Evolutionary conservation across 2,329 filamentous ascomycete species (phyloP), one percentile per base, ranked within the genome.

Genomic region (Talaromyces islandicus): DNA sequence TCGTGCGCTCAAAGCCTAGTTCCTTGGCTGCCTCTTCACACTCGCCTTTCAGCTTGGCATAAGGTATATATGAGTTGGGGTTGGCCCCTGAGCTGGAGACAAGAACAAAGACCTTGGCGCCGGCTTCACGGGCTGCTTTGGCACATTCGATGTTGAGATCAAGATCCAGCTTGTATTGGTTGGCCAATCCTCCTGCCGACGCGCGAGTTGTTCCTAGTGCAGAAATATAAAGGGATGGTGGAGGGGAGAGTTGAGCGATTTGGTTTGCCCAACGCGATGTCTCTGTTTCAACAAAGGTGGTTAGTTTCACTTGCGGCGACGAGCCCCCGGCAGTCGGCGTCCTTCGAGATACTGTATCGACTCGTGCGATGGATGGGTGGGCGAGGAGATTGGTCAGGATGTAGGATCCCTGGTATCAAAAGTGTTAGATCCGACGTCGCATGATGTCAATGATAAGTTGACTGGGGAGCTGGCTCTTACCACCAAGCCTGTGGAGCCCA

Each of bases 141-240:
- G 90, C 92, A 25, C 96, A 81, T 64, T 88, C 87, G 54, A 95
- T 74, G 75, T 96, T 96, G 51, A 96, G 80, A 70, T 94, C 91
- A 71, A 92, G 85, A 77, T 97, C 93, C 64, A 97, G 90, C 70
- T 90, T 89, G 78, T 91, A 89, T 77, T 97, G 93, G 63, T 87
- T 86, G 29, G 86, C 88, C 65, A 96, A 77, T 60, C 88, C 81
- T 63, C 92, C 92, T 0, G 91, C 92, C 12, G 82, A 81, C 0
- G 80, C 88, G 54, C 86, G 85, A 0, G 92, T 97, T 2, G 91
- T 96, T 60, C 88, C 93, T 0, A 97, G 82, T 1, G 85, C 85
- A 2, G 89, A 92, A 77, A 93, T 86, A 77, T 94, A 87, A 64
- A 89, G 78, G 1, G 79, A 72, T 0, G 89, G 86, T 0, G 79